Conservation (phyloP, 2,329 filamentous ascomycete genomes). For the Juglanconis oblonga region DNA sequence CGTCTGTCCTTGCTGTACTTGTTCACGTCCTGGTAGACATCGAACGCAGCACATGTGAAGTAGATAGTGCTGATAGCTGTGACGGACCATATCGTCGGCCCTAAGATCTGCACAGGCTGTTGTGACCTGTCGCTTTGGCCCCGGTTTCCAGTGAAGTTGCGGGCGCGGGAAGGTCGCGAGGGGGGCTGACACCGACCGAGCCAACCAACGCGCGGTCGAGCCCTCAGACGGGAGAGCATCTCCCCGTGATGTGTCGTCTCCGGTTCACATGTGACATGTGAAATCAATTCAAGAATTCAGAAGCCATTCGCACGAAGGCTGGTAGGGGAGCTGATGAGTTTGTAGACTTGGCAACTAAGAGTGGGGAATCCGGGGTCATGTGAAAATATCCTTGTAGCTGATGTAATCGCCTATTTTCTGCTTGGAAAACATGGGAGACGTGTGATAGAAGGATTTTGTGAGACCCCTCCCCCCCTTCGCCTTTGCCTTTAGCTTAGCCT, state of each 20-base stretch:
- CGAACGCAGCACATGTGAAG: conserved; percentile 10
- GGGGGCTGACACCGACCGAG: neutral
- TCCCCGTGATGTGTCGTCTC: neutral
- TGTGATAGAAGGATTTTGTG: no score
- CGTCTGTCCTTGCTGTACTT: conserved; percentile 1
- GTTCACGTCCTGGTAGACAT: conserved; percentile 7
- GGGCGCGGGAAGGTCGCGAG: neutral
- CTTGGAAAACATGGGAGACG: no score
- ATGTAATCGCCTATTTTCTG: no score
- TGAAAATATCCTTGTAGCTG: no score
- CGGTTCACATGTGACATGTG: no score
- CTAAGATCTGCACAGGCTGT: conserved; percentile 20
- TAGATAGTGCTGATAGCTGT: conserved; percentile 18
- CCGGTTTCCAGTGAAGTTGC: neutral
- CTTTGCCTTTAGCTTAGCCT: no score
- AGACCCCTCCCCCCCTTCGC: no score
- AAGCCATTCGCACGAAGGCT: no score
- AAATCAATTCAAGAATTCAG: no score
- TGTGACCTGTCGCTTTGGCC: neutral
- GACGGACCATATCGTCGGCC: conserved; percentile 22
- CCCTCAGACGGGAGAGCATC: neutral
- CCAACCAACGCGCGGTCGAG: neutral
- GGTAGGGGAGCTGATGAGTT: no score
- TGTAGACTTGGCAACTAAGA: neutral
- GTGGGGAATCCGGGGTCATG: no score